Percentiles rank a stretch among this genome's conserved stretches.
Evolutionary conservation across 23 red algal genomes (phyloP).

Genomic region (Gracilaria caudata): DNA sequence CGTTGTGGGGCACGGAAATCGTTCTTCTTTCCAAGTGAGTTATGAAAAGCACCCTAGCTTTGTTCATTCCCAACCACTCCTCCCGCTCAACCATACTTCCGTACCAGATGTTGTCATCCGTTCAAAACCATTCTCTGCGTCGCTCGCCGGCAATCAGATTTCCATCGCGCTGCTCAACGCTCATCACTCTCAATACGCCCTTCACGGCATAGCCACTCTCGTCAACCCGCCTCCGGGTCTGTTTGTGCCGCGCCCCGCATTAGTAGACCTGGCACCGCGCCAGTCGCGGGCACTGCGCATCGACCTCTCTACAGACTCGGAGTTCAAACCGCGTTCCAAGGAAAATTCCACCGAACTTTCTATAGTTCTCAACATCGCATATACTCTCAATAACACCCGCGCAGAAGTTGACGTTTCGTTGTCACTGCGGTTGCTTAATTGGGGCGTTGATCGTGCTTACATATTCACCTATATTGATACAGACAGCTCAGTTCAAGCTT

Average conservation of each 20-base stretch:
- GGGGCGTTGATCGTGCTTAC: slow-evolving; percentile 31
- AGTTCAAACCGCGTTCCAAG: not conserved
- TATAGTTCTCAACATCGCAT: slow-evolving; percentile 21
- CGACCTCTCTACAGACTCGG: slow-evolving; percentile 29
- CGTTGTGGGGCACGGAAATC: slow-evolving; percentile 1
- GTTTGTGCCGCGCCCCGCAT: not conserved
- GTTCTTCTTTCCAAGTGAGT: slow-evolving; percentile 14
- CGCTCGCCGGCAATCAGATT: slow-evolving; percentile 31
- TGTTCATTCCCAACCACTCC: not conserved
- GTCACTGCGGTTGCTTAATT: slow-evolving; percentile 22
- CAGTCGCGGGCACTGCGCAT: slow-evolving; percentile 33
- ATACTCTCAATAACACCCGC: slow-evolving; percentile 14
- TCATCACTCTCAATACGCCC: slow-evolving; percentile 22
- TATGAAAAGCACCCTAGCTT: slow-evolving; percentile 28
- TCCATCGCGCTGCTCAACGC: slow-evolving; percentile 51
- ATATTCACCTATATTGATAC: slow-evolving; percentile 49
- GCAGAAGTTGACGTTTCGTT: not conserved
- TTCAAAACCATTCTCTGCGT: slow-evolving; percentile 11
- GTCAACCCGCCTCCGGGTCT: slow-evolving; percentile 27
- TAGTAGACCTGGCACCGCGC: slow-evolving; percentile 46
- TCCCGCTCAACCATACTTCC: slow-evolving; percentile 29
- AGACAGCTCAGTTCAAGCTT: slow-evolving; percentile 47
- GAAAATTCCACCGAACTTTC: not conserved
- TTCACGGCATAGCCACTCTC: slow-evolving; percentile 1
- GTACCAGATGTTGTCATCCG: slow-evolving; percentile 30